These are phyloP conservation scores for Yamadazyma philogaea DNA, from an alignment of 805 yeast genomes.

Conservation along the genomic window DNA sequence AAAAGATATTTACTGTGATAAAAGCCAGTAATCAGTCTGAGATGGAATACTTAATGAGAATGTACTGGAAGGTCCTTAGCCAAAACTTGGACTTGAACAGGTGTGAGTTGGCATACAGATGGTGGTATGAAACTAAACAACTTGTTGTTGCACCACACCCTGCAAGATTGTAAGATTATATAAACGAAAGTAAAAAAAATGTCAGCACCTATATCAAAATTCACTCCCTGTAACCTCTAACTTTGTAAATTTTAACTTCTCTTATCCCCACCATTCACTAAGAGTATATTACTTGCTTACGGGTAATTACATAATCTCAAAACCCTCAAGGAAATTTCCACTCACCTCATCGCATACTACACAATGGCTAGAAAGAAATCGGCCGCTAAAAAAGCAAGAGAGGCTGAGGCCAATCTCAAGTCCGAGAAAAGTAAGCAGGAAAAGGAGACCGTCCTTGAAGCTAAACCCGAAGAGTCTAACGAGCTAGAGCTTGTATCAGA, in stretches of 20 bases:
- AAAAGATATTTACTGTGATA: slow-evolving; percentile 37
- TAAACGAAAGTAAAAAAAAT: background rate
- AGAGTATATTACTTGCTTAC: background rate
- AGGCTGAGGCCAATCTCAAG: slow-evolving; percentile 25
- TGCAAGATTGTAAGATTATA: background rate
- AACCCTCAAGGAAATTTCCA: background rate
- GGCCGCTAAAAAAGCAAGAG: slow-evolving; percentile 67
- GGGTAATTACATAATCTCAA: background rate
- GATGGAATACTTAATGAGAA: slow-evolving; percentile 31
- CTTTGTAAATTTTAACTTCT: too few species aligned
- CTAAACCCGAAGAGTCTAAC: background rate
- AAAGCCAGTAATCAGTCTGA: slow-evolving; percentile 36
- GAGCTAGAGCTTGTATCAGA: slow-evolving; percentile 6
- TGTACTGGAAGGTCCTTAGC: slow-evolving; percentile 53
- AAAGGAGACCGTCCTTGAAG: background rate
- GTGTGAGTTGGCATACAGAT: slow-evolving; percentile 50
- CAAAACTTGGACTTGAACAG: slow-evolving; percentile 58
- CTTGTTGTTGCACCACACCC: background rate
- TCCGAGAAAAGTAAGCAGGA: background rate
- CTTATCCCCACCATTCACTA: too few species aligned
- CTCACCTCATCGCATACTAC: slow-evolving; percentile 18
- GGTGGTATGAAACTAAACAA: slow-evolving; percentile 55
- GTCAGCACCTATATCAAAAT: too few species aligned
- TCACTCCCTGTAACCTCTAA: too few species aligned
- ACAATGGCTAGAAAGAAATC: slow-evolving; percentile 85